phyloP scores from a whole-genome alignment of 2,329 filamentous ascomycete species.

The Pseudogymnoascus sp. region DNA sequence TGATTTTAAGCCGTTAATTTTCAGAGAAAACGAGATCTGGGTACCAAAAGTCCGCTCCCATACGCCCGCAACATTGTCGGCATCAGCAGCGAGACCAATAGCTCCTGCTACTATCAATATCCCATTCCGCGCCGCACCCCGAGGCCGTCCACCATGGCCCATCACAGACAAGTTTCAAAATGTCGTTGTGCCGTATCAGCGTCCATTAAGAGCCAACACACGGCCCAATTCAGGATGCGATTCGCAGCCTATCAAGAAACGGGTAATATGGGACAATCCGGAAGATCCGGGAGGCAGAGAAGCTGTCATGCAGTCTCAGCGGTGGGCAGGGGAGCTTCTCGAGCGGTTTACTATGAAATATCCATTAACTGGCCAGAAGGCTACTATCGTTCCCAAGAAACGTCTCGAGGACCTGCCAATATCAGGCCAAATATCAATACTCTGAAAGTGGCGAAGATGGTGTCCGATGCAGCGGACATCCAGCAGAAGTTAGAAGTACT shows the following conservation, averaged over 20 bases:
- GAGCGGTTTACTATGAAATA: conserved; percentile 20
- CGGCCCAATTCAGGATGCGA: background rate
- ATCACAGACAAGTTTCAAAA: background rate
- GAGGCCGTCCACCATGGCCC: background rate
- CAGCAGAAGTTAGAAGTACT: conserved; percentile 24
- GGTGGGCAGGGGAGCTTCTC: conserved; percentile 6
- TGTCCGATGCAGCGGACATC: conserved; percentile 17
- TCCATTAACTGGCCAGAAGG: conserved; percentile 25
- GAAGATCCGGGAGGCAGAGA: background rate
- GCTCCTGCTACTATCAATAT: background rate
- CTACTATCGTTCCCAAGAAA: conserved; percentile 11
- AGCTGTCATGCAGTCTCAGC: conserved; percentile 1
- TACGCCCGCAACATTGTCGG: background rate
- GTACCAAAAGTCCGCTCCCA: background rate
- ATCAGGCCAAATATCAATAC: background rate
- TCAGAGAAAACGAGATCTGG: background rate
- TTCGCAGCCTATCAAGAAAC: background rate
- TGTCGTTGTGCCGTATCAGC: background rate
- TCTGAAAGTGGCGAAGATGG: background rate
- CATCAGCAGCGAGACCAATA: background rate
- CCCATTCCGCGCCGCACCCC: background rate
- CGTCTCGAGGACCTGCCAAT: background rate
- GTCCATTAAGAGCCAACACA: background rate
- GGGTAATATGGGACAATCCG: conserved; percentile 5
- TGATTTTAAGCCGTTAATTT: background rate